Percentiles rank a stretch among this genome's conserved stretches.
phyloP scores from a whole-genome alignment of 805 yeast genomes.

The Saccharomycopsis malanga region DNA sequence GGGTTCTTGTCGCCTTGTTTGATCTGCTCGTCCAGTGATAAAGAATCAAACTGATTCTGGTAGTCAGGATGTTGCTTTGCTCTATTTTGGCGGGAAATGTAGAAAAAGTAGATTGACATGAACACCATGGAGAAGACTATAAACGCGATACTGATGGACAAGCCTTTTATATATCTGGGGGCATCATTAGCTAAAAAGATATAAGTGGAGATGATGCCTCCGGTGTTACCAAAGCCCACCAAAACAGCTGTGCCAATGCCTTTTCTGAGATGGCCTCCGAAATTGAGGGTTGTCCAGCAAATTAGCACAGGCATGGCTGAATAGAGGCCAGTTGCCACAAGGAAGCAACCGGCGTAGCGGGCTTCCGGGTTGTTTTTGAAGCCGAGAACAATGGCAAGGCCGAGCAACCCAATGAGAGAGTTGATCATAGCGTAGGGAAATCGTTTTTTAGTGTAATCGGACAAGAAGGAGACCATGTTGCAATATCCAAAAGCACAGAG shows the following conservation, averaged over 20 bases:
- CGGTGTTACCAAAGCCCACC: constrained; percentile 68
- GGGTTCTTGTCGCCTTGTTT: constrained; percentile 36
- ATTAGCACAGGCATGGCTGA: constrained; percentile 62
- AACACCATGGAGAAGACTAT: constrained; percentile 35
- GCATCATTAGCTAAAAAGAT: constrained; percentile 48
- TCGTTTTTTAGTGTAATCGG: constrained; percentile 49
- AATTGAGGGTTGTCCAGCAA: constrained; percentile 58
- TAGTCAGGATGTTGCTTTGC: constrained; percentile 25
- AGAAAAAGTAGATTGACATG: constrained; percentile 31
- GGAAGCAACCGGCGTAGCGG: constrained; percentile 59
- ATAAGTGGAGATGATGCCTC: constrained; percentile 60
- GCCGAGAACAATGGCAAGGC: constrained; percentile 50
- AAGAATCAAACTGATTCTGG: constrained; percentile 26
- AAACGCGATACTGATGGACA: constrained; percentile 44
- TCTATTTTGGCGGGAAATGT: constrained; percentile 28
- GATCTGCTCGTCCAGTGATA: constrained; percentile 29
- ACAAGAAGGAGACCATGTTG: constrained; percentile 51
- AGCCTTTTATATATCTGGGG: constrained; percentile 53
- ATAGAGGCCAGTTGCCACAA: constrained; percentile 52
- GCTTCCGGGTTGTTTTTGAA: constrained; percentile 31
- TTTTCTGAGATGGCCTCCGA: constrained; percentile 50
- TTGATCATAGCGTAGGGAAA: constrained; percentile 34
- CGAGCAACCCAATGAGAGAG: constrained; percentile 38
- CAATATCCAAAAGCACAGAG: constrained; percentile 63
- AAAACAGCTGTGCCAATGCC: constrained; percentile 53